Conservation (phyloP, 306 rosid genomes). For the Hippophae gyantsensis region DNA sequence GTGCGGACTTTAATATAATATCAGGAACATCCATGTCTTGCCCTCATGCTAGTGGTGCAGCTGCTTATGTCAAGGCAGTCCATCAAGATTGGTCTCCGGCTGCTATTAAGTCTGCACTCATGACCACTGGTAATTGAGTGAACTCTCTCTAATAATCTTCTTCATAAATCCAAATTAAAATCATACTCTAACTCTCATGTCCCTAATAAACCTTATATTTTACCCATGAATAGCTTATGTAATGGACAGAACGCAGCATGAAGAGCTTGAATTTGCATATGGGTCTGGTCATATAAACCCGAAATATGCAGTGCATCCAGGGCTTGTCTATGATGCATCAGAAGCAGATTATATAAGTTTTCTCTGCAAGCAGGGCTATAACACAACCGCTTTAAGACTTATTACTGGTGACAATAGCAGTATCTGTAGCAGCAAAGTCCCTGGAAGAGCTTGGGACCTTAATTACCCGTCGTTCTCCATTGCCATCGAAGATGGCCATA, state of each 20-base stretch:
- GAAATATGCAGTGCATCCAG: constrained; percentile 13
- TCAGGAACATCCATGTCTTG: constrained; percentile 31
- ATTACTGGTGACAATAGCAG: constrained; percentile 21
- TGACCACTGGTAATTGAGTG: constrained; percentile 21
- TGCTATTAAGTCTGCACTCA: constrained; percentile 25
- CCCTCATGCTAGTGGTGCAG: constrained; percentile 24
- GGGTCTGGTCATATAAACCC: constrained; percentile 29
- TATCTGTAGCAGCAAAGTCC: constrained; percentile 6
- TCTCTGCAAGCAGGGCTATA: constrained; percentile 27
- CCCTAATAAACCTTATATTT: neutral
- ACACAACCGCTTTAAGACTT: constrained; percentile 17
- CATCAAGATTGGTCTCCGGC: constrained; percentile 31
- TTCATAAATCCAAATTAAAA: no score
- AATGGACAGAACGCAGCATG: constrained; percentile 20
- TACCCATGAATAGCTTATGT: constrained; percentile 11
- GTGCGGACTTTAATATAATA: constrained; percentile 15
- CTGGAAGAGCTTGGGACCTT: constrained; percentile 26
- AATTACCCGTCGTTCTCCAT: constrained; percentile 26
- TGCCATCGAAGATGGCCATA: constrained; percentile 20
- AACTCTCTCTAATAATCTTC: neutral
- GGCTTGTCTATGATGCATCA: constrained; percentile 12
- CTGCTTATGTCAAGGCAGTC: constrained; percentile 28
- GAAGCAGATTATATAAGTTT: constrained; percentile 15
- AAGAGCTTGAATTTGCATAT: constrained; percentile 25
- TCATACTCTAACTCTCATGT: no score